phyloP scores from a whole-genome alignment of 2,329 filamentous ascomycete species.

The Neofusicoccum laricinum region DNA sequence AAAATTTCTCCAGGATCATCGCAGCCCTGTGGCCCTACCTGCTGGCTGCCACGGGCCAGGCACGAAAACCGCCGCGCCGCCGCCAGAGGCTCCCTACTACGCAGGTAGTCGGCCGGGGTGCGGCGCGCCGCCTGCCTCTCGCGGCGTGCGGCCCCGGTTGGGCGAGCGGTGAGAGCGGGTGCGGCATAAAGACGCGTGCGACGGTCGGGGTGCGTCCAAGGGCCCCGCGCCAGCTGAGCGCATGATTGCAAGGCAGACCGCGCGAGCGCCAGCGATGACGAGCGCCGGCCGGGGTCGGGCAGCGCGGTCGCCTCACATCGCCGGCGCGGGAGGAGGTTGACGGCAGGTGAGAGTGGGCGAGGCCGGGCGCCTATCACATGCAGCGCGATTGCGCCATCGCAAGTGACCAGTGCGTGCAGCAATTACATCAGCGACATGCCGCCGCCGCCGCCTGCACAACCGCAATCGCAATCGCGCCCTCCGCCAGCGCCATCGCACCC shows the following conservation, averaged over 20 bases:
- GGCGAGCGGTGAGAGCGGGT: not conserved
- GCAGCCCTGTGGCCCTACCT: constrained; percentile 8
- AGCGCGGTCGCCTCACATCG: too few relatives aligned
- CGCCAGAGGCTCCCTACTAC: too few relatives aligned
- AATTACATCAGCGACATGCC: constrained; percentile 12
- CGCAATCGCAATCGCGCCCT: not conserved
- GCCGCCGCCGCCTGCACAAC: constrained; percentile 1
- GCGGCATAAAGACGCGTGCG: constrained; percentile 7
- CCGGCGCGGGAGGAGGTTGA: not conserved
- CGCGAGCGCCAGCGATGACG: not conserved
- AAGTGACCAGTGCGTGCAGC: constrained; percentile 3
- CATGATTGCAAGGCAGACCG: not conserved
- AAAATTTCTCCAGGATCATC: constrained; percentile 14
- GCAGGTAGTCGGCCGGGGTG: not conserved
- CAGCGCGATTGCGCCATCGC: constrained; percentile 4
- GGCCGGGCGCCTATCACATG: not conserved
- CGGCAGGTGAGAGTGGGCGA: not conserved
- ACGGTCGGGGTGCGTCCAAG: too few relatives aligned
- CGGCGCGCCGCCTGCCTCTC: not conserved
- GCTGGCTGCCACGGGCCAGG: not conserved
- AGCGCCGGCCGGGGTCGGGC: too few relatives aligned
- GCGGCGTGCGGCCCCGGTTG: not conserved
- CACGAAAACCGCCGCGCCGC: not conserved
- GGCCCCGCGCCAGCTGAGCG: not conserved
- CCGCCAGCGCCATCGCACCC: not conserved